Evolutionary conservation across 1,139 yeast genomes (phyloP).

Genomic region (Candida sp.): DNA sequence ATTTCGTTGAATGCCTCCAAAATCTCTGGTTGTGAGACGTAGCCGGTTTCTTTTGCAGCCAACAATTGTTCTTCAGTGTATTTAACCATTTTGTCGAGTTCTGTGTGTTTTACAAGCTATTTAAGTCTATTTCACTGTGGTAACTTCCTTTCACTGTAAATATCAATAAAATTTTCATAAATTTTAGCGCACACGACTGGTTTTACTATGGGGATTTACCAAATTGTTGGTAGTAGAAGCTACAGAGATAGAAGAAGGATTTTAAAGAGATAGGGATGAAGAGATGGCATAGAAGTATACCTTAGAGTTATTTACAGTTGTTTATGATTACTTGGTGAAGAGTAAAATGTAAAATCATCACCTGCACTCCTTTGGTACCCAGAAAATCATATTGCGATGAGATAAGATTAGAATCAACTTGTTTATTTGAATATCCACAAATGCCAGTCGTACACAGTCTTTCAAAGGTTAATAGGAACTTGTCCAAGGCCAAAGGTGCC

Average conservation of each 20-base stretch:
- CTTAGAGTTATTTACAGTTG: not conserved
- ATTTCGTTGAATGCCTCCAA: constrained; percentile 62
- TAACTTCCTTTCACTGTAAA: not conserved
- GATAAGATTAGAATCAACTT: not conserved
- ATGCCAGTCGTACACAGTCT: constrained; percentile 84
- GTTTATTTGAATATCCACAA: not conserved
- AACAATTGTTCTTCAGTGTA: constrained; percentile 72
- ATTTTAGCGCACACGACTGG: constrained; percentile 1
- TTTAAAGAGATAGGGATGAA: no score
- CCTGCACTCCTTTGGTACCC: not conserved
- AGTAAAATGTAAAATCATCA: not conserved
- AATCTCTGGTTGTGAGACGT: constrained; percentile 59
- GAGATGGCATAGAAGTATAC: no score
- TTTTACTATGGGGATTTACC: not conserved
- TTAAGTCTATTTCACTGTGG: not conserved
- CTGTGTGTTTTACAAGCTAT: not conserved
- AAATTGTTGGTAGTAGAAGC: no score
- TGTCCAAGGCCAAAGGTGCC: constrained; percentile 55
- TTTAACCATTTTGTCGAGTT: constrained; percentile 38
- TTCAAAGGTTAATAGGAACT: constrained; percentile 64
- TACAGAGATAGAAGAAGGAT: no score
- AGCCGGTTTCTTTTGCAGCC: constrained; percentile 52
- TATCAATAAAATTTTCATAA: not conserved
- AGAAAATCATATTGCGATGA: not conserved
- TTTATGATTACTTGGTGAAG: not conserved